phyloP scores from a whole-genome alignment of 192 early-diverging fungal genomes.

The Backusella westeae region DNA sequence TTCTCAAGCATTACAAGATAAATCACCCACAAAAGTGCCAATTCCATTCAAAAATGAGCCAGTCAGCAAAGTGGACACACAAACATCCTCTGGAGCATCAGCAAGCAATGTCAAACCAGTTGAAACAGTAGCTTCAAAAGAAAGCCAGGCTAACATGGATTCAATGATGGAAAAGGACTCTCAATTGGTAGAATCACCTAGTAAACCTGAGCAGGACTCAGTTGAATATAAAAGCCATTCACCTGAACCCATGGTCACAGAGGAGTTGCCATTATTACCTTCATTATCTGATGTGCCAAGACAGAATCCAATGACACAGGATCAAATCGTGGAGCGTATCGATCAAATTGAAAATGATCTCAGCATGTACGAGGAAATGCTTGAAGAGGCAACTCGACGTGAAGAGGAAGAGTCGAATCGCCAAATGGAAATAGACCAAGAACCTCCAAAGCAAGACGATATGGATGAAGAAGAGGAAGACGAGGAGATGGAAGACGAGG shows the following conservation, averaged over 20 bases:
- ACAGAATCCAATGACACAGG: slow-evolving; percentile 20
- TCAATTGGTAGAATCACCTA: background rate
- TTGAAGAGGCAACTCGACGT: slow-evolving; percentile 14
- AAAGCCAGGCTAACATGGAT: background rate
- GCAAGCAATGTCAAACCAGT: background rate
- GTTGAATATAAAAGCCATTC: slow-evolving; percentile 4
- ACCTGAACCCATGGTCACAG: background rate
- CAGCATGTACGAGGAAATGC: slow-evolving; percentile 29
- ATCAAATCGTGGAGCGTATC: slow-evolving; percentile 38
- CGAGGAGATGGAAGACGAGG: slow-evolving; percentile 13
- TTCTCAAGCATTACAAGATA: background rate
- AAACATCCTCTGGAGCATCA: background rate
- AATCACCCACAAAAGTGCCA: background rate
- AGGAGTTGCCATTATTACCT: background rate
- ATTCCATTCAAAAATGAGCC: background rate
- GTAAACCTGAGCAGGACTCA: background rate
- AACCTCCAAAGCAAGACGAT: background rate
- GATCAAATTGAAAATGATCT: slow-evolving; percentile 39
- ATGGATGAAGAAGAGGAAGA: background rate
- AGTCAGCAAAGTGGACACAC: background rate
- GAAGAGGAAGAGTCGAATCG: slow-evolving; percentile 5
- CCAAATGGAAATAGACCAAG: background rate
- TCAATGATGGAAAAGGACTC: background rate
- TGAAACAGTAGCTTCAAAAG: background rate
- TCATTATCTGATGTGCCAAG: background rate